phyloP scores from a whole-genome alignment of 768 basidiomycete species.

The Dentipellis sp. region DNA sequence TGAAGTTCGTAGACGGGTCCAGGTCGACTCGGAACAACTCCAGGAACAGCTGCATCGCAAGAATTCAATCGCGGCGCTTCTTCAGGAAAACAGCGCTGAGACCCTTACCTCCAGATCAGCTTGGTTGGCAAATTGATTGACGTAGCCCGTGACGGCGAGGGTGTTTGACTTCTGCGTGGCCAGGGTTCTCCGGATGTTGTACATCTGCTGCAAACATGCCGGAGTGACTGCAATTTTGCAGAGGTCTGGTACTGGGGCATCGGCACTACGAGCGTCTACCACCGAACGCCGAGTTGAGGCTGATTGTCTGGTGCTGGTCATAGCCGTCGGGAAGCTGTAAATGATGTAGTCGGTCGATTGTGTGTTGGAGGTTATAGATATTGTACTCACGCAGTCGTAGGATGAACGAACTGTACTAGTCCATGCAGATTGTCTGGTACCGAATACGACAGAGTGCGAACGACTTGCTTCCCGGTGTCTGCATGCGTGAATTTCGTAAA shows the following conservation, averaged over 20 bases:
- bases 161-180: conserved; percentile 17
- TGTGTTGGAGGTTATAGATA: not conserved
- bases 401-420: conserved; percentile 13
- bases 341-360: not conserved
- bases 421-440: conserved; percentile 7
- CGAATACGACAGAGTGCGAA: conserved; percentile 1
- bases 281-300: not conserved
- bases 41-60: conserved; percentile 17
- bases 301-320: not conserved
- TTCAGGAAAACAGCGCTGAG: not conserved
- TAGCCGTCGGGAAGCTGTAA: not conserved
- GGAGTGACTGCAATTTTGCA: conserved; percentile 17
- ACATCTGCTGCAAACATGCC: conserved; percentile 24
- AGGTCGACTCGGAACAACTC: conserved; percentile 17
- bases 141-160: conserved; percentile 24
- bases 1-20: conserved; percentile 15
- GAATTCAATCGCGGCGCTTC: too few relatives aligned
- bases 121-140: conserved; percentile 22
- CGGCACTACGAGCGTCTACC: not conserved
- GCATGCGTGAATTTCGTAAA: conserved; percentile 1
- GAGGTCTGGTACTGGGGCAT: not conserved
- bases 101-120: conserved; percentile 18
- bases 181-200: conserved; percentile 24
- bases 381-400: not conserved
- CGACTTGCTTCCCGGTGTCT: conserved; percentile 4